Percentiles rank a stretch among this genome's conserved stretches.
phyloP scores from a whole-genome alignment of 2,329 filamentous ascomycete genomes.

The Pyricularia grisea region DNA sequence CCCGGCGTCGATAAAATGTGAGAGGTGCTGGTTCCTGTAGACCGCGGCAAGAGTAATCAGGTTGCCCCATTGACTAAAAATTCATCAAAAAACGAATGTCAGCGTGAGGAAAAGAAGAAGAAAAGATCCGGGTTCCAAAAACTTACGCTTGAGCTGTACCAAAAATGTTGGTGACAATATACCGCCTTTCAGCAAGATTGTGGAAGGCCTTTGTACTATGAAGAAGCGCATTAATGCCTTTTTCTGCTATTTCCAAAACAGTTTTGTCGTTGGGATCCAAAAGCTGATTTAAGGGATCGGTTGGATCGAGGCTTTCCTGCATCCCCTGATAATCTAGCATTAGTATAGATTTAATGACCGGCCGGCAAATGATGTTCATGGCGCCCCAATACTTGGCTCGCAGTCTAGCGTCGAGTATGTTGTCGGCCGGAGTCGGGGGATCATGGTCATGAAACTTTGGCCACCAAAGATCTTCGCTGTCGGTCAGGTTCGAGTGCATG shows the following conservation, averaged over 20 bases:
- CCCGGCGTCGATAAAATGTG: conserved; percentile 43
- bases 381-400: conserved; percentile 94
- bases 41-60: conserved; percentile 82
- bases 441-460: conserved; percentile 36
- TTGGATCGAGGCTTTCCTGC: conserved; percentile 14
- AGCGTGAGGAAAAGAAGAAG: conserved; percentile 7
- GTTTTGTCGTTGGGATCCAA: conserved; percentile 14
- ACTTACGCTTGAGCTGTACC: conserved; percentile 93
- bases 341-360: conserved; percentile 54
- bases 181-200: conserved; percentile 50
- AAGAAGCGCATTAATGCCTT: conserved; percentile 66
- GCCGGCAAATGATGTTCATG: conserved; percentile 79
- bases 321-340: conserved; percentile 12
- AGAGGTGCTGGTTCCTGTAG: conserved; percentile 57
- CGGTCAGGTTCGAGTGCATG: background rate
- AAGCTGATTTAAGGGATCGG: background rate
- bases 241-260: conserved; percentile 44
- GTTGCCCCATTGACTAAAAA: conserved; percentile 84
- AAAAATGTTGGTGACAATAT: conserved; percentile 91
- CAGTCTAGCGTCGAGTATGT: conserved; percentile 76
- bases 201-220: conserved; percentile 79
- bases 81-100: conserved; percentile 12
- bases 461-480: conserved; percentile 28
- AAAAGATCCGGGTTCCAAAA: conserved; percentile 3
- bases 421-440: conserved; percentile 52